Base-by-base conservation (phyloP, 2,329 filamentous ascomycete genomes). In the Parascedosporium putredinis region DNA sequence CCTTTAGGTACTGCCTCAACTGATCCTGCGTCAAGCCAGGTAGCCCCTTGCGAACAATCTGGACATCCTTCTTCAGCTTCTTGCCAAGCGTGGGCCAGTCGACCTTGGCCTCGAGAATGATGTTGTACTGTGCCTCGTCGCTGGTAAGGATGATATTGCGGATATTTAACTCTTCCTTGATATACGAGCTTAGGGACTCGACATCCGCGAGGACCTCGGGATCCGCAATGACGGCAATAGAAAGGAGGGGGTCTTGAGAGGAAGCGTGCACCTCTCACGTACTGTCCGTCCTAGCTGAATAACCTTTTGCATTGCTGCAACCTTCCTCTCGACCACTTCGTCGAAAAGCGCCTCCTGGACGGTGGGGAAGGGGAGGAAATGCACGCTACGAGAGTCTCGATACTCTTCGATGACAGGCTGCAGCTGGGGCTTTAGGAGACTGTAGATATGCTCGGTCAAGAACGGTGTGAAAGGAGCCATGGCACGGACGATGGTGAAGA, bases 381-480 rank as follows among this genome's bases (percentile, higher is more conserved):
- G 88, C 3, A 95, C 84, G 57, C 84, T 90, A 56, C 87, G 78
- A 53, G 79, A 67, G 62, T 95, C 88, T 58, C 83, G 74, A 48
- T 75, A 81, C 53, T 66, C 63, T 40, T 73, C 75, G 27, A 84
- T 67, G 34, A 76, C 70, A 58, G 83, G 73, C 2, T 85, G 85
- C 47, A 95, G 88, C 63, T 86, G 80, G 25, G 84, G 83, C 44
- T 86, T 75, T n/a, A 95, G 75, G 52, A 83, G 81, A 51, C 79
- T 76, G 70, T 93, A 95, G 64, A 95, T 91, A 63, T 83, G 89
- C 59, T 95, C 89, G 53, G 88, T 88, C 58, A 95, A 75, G 72
- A 95, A 95, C 2, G 89, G 89, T 2, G 84, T 91, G 67, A 95
- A 95, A 4, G 89, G 88, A 22, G 89, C 88, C 47, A 95, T 77